Percentiles rank a stretch among this genome's conserved stretches.
These are phyloP conservation scores for Phellopilus nigrolimitatus DNA, from an alignment of 1,284 basidiomycete species.

Conservation along the genomic window DNA sequence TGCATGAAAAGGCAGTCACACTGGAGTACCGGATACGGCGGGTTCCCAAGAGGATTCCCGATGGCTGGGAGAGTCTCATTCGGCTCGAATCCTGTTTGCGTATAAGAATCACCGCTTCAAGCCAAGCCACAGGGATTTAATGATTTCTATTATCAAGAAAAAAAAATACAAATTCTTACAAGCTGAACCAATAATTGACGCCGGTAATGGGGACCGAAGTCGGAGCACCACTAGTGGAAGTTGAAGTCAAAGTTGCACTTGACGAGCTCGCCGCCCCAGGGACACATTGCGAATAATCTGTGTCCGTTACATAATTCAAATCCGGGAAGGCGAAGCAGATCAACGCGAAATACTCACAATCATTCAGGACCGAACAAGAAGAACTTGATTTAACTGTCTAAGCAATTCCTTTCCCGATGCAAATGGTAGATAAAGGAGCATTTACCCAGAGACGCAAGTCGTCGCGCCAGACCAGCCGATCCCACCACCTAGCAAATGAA, in stretches of 20 bases:
- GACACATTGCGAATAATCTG: constrained; percentile 45
- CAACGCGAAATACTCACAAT: constrained; percentile 30
- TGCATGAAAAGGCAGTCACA: background rate
- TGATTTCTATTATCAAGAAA: background rate
- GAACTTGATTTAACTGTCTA: no score
- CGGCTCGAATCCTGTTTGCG: constrained; percentile 46
- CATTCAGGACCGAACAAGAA: constrained; percentile 35
- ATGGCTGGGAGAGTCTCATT: constrained; percentile 37
- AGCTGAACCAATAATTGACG: constrained; percentile 47
- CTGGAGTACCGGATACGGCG: constrained; percentile 40
- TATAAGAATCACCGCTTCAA: constrained; percentile 53
- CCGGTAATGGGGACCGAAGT: constrained; percentile 22
- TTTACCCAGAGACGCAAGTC: constrained; percentile 37
- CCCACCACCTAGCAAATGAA: constrained; percentile 31
- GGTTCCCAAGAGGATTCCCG: constrained; percentile 55
- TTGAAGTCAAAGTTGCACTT: constrained; percentile 25
- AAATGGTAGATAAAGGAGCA: constrained; percentile 25
- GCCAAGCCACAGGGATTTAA: background rate
- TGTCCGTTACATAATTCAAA: constrained; percentile 20
- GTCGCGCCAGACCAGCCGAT: constrained; percentile 38
- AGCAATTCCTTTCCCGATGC: background rate
- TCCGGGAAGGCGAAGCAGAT: constrained; percentile 27
- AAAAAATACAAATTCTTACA: constrained; percentile 22
- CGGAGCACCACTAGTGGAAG: constrained; percentile 23
- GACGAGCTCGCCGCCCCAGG: constrained; percentile 27